These are phyloP conservation scores for Cytospora mali DNA, from an alignment of 2,329 filamentous ascomycete genomes.

Conservation along the genomic window DNA sequence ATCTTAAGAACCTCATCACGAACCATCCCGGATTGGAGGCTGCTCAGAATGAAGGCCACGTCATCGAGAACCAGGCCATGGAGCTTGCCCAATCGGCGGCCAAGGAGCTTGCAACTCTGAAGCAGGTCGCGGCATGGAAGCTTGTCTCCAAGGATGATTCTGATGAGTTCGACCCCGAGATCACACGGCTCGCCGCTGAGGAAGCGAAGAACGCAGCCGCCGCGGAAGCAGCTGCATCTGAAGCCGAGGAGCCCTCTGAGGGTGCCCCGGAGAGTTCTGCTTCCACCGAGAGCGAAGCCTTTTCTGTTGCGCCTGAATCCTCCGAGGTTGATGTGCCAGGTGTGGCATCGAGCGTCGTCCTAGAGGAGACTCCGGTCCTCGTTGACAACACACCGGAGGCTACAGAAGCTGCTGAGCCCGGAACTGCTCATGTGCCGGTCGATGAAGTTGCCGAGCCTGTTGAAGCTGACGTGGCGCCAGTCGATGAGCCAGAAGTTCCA, in stretches of 20 bases:
- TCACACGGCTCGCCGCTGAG: conserved; percentile 60
- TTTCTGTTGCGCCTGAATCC: conserved; percentile 31
- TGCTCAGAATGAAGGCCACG: conserved; percentile 61
- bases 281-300: conserved; percentile 37
- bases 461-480: conserved; percentile 21
- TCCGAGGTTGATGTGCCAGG: conserved; percentile 14
- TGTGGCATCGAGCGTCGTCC: conserved; percentile 29
- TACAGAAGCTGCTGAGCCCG: conserved; percentile 32
- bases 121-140: conserved; percentile 85
- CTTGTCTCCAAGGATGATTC: conserved; percentile 71
- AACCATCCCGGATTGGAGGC: conserved; percentile 70
- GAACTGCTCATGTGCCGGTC: conserved; percentile 27
- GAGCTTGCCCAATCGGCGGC: conserved; percentile 75
- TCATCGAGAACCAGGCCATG: conserved; percentile 79
- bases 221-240: conserved; percentile 38
- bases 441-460: conserved; percentile 29
- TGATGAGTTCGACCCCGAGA: conserved; percentile 76
- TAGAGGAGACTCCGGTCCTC: conserved; percentile 41
- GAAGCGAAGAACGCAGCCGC: conserved; percentile 39
- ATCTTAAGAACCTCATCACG: conserved; percentile 76
- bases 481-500: conserved; percentile 29
- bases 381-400: conserved; percentile 33
- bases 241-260: conserved; percentile 30
- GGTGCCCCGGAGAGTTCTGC: conserved; percentile 29
- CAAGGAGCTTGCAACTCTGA: conserved; percentile 76